Evolutionary conservation across 108 stramenopile genomes (phyloP).

Genomic region (Parietichytrium sp.): DNA sequence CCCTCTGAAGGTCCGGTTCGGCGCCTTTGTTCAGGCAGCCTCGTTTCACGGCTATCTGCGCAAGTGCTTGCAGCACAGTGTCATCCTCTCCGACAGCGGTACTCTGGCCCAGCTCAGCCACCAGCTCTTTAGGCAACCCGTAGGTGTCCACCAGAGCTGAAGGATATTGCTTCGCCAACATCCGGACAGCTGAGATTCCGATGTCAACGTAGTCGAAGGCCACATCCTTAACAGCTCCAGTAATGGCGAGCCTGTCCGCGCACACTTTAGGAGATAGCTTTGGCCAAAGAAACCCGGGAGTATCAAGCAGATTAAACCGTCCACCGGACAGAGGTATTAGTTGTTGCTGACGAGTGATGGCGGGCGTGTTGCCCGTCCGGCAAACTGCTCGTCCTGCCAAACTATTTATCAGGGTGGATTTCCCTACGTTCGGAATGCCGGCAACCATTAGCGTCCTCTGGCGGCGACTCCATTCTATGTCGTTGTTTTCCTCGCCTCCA

Average conservation of each 20-base stretch:
- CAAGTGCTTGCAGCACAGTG: neutral
- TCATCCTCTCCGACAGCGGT: neutral
- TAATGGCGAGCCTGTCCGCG: neutral
- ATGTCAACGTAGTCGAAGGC: neutral
- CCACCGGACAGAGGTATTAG: neutral
- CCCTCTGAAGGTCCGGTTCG: neutral
- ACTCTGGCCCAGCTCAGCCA: too few species aligned
- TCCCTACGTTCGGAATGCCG: constrained; percentile 20
- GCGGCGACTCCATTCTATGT: too few species aligned
- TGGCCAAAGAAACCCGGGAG: constrained; percentile 30
- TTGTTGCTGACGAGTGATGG: neutral
- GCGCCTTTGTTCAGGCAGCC: neutral
- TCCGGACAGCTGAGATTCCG: neutral
- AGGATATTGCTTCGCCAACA: neutral
- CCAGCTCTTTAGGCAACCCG: neutral
- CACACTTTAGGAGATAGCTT: neutral
- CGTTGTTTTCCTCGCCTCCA: too few species aligned
- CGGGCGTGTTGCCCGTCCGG: constrained; percentile 8
- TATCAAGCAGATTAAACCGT: constrained; percentile 2
- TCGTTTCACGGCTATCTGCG: neutral
- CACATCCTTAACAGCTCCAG: neutral
- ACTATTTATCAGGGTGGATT: constrained; percentile 12
- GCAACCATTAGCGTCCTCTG: constrained; percentile 7
- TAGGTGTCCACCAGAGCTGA: neutral
- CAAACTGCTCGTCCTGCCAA: neutral